Evolutionary conservation across 257 asterid genomes (phyloP).

Genomic region (Capsicum baccatum): DNA sequence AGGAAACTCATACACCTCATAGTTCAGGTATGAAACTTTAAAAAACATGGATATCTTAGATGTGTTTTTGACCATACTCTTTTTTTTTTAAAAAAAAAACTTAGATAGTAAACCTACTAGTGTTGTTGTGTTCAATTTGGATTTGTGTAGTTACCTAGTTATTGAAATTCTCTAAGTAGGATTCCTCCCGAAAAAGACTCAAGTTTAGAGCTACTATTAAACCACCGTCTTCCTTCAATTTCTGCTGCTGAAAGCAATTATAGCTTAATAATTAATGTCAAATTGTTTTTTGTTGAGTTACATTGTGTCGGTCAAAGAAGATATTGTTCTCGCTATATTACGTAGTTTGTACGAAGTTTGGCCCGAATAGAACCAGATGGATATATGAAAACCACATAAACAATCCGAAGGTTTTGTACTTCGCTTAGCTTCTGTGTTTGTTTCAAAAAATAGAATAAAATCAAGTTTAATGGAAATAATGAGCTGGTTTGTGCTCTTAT

Average conservation of each 20-base stretch:
- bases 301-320: background rate
- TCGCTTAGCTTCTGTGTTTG: background rate
- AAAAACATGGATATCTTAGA: too few species aligned
- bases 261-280: background rate
- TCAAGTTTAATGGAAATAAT: background rate
- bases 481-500: background rate
- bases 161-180: background rate
- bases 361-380: too few species aligned
- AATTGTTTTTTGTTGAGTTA: background rate
- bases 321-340: background rate
- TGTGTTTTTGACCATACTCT: too few species aligned
- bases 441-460: background rate
- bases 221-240: background rate
- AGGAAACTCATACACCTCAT: too few species aligned
- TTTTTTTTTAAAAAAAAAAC: too few species aligned
- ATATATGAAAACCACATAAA: background rate
- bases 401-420: background rate
- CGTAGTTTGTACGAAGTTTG: background rate
- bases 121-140: background rate
- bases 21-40: too few species aligned
- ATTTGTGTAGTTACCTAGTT: background rate
- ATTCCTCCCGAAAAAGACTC: background rate
- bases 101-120: background rate
- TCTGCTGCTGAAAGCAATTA: background rate
- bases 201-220: background rate